Evolutionary conservation across 208 protist genomes (phyloP).

Genomic region (Phytomonas sp.): DNA sequence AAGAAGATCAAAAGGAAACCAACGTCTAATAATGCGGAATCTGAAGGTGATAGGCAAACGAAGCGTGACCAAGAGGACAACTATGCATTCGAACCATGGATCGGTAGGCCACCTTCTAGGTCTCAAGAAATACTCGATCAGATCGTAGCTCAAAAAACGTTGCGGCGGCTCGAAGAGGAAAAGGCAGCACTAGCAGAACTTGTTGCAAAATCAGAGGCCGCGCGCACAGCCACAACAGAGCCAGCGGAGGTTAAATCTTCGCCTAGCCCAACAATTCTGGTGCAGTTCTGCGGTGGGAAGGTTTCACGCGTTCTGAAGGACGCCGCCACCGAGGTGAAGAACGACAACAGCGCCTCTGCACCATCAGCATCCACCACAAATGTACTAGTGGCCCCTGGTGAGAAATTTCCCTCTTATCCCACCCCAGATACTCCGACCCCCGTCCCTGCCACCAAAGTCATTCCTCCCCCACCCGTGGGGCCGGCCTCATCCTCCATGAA

Average conservation of each 20-base stretch:
- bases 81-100: neutral
- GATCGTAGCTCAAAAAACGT: neutral
- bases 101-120: neutral
- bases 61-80: neutral
- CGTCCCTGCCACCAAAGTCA: neutral
- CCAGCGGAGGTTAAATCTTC: neutral
- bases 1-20: neutral
- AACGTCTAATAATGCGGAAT: neutral
- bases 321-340: neutral
- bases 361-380: neutral
- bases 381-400: neutral
- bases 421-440: neutral
- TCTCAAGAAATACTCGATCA: neutral
- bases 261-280: neutral
- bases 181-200: neutral
- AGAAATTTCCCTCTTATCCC: slow-evolving; percentile 7
- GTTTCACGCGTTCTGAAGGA: neutral
- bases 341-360: neutral
- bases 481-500: slow-evolving; percentile 3
- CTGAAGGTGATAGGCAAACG: neutral
- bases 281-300: slow-evolving; percentile 4
- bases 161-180: neutral
- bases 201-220: slow-evolving; percentile 4
- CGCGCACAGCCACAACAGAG: neutral
- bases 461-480: slow-evolving; percentile 9